A percentile compares a stretch with the other conserved stretches of the same genome.
phyloP scores from a whole-genome alignment of 257 asterid species.

The Salvia miltiorrhiza region DNA sequence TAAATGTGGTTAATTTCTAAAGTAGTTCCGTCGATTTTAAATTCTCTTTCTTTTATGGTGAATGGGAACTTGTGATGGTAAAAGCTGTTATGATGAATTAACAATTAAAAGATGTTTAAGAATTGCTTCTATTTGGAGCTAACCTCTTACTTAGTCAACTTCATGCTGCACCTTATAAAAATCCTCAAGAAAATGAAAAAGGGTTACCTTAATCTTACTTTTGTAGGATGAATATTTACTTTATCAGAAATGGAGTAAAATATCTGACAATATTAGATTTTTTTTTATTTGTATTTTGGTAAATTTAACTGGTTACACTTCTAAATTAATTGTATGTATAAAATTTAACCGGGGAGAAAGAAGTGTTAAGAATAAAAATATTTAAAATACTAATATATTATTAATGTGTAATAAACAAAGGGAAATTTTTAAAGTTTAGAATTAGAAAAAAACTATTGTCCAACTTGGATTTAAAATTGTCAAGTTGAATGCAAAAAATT shows the following conservation, averaged over 20 bases:
- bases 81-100: conserved; percentile 23
- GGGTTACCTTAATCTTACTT: conserved; percentile 17
- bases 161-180: conserved; percentile 5
- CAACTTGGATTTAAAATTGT: not conserved
- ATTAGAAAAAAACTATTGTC: not conserved
- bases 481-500: conserved; percentile 19
- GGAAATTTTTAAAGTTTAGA: not conserved
- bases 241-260: conserved; percentile 2
- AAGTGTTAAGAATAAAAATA: not conserved
- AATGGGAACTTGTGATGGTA: conserved; percentile 22
- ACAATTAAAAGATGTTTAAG: not conserved
- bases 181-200: not conserved
- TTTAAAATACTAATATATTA: not conserved
- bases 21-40: not conserved
- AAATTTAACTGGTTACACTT: not conserved
- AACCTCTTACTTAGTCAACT: conserved; percentile 28
- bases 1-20: not conserved
- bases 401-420: not conserved
- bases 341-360: not conserved
- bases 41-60: not conserved
- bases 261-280: conserved; percentile 17
- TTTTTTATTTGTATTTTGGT: too few relatives aligned
- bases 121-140: conserved; percentile 26
- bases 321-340: not conserved
- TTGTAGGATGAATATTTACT: conserved; percentile 17